Evolutionary conservation across 1,284 basidiomycete genomes (phyloP).

Genomic region (Rhodofomes roseus): DNA sequence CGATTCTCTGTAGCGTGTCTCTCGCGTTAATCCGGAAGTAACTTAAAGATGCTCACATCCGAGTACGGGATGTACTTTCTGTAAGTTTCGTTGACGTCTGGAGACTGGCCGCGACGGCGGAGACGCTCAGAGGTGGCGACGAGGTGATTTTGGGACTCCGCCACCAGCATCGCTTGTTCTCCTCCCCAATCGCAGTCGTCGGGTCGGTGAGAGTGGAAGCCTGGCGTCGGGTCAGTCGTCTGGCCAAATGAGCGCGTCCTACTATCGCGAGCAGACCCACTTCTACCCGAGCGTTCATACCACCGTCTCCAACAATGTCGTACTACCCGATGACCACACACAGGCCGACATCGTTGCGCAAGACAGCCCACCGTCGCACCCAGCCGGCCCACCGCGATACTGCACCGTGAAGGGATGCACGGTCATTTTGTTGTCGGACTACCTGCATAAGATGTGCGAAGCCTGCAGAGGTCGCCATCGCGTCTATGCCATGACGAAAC

Average conservation of each 20-base stretch:
- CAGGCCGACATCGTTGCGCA: neutral
- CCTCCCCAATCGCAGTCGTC: neutral
- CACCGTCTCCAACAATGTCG: neutral
- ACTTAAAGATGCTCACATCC: no score
- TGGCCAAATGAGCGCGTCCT: neutral
- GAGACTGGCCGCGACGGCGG: neutral
- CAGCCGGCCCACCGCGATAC: neutral
- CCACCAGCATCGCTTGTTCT: neutral
- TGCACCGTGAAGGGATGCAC: slow-evolving; percentile 33
- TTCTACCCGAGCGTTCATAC: neutral
- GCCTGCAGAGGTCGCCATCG: slow-evolving; percentile 47
- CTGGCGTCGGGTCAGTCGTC: neutral
- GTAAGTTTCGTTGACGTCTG: no score
- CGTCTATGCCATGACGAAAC: slow-evolving; percentile 48
- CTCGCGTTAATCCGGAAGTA: no score
- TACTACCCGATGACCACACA: neutral
- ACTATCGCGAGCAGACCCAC: neutral
- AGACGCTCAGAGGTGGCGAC: neutral
- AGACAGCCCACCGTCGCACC: neutral
- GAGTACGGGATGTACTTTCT: no score
- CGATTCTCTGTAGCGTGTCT: no score
- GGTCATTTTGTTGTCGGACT: slow-evolving; percentile 21
- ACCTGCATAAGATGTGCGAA: slow-evolving; percentile 50
- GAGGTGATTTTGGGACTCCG: neutral
- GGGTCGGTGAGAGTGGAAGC: neutral